Conservation (phyloP, 495 filamentous ascomycete genomes). For the Jackrogersella multiformis region DNA sequence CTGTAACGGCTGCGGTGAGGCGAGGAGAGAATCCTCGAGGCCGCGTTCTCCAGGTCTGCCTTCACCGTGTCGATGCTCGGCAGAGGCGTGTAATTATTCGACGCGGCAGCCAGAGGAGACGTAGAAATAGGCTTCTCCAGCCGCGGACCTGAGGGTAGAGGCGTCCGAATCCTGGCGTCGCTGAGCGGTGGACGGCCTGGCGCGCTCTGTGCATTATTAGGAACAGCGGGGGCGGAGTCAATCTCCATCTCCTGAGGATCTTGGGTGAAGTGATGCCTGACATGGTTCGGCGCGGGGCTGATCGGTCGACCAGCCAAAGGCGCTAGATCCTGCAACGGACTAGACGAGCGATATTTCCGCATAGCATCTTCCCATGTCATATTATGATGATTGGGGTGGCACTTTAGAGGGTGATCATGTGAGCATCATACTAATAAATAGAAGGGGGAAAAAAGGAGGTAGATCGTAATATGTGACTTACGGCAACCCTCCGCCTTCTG, state of each 20-base stretch:
- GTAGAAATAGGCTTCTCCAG: slow-evolving; percentile 51
- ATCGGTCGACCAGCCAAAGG: slow-evolving; percentile 50
- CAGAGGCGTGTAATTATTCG: slow-evolving; percentile 43
- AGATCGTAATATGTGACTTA: slow-evolving; percentile 48
- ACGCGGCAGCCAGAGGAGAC: slow-evolving; percentile 35
- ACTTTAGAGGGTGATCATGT: slow-evolving; percentile 49
- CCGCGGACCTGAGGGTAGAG: slow-evolving; percentile 57
- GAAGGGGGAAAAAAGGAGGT: slow-evolving; percentile 16
- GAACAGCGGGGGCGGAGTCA: slow-evolving; percentile 47
- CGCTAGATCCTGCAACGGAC: slow-evolving; percentile 53
- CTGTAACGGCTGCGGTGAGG: slow-evolving; percentile 56
- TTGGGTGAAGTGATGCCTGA: slow-evolving; percentile 50
- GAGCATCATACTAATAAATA: slow-evolving; percentile 24
- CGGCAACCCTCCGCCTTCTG: slow-evolving; percentile 58
- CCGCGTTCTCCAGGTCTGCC: slow-evolving; percentile 52
- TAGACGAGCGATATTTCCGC: slow-evolving; percentile 54
- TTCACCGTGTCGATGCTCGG: slow-evolving; percentile 53
- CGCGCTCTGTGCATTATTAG: slow-evolving; percentile 37
- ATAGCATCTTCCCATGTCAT: slow-evolving; percentile 62
- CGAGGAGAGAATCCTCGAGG: slow-evolving; percentile 51
- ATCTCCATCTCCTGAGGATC: slow-evolving; percentile 56
- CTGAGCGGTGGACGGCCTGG: slow-evolving; percentile 47
- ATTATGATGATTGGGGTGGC: slow-evolving; percentile 60
- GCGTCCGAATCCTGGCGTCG: slow-evolving; percentile 58
- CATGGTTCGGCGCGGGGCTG: slow-evolving; percentile 52